Evolutionary conservation across 2,329 filamentous ascomycete species (phyloP), one percentile per base, ranked within the genome.

Genomic region (Sodiomyces alkalinus): DNA sequence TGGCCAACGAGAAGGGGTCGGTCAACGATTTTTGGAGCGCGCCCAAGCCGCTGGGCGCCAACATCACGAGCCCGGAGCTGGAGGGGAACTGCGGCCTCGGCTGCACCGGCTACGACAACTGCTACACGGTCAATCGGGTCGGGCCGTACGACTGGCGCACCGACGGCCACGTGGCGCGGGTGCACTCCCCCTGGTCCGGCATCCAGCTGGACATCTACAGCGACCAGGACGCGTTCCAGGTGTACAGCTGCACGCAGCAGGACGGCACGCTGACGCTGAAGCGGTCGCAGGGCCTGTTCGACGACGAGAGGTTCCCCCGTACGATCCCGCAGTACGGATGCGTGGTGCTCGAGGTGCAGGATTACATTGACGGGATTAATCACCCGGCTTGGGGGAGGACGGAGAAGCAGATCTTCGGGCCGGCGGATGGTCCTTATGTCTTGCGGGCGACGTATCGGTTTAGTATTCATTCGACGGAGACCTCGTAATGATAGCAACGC

Each of bases 311-410:
- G 18, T 68, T 74, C 41, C 67, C 71, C 4, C 61, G 74, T 20
- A 68, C 67, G 6, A 76, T 83, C 16, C 64, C 70, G 31, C 49
- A 86, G 58, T 82, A 85, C 46, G 85, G 82, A 18, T 94, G 87
- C 52, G 46, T 93, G 16, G 87, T 93, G 27, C 68, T 94, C 52
- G 87, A 94, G 58, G 81, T 90, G 9, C 72, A 94, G 62, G 85
- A 90, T 50, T 94, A 74, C 70, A 92, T 94, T 45, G 86, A 92
- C 48, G 85, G 67, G 16, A 90, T 96, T 56, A 94, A 93, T 56
- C 70, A 92, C 42, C 86, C 86, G 0, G 70, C 83, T 52, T 94
- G 87, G 87, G 73, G 73, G 33, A 69, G 86, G 31, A 53, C 61
- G 26, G 46, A 45, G 30, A 73, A 64, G 53, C 71, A 77, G 44